Evolutionary conservation across 306 rosid species (phyloP).

Genomic region (Delonix regia): DNA sequence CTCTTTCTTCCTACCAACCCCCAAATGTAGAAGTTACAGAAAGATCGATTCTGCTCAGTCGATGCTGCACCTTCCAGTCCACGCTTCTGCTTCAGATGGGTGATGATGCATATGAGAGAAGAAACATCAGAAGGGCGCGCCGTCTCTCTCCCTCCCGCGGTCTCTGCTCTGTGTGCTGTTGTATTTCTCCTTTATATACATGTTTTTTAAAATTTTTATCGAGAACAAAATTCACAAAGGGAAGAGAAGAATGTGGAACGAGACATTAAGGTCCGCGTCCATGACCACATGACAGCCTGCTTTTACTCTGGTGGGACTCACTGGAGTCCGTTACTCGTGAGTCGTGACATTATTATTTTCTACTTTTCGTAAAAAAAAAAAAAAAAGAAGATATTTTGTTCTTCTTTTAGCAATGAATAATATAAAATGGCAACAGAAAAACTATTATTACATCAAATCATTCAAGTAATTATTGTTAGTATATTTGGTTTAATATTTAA

Average conservation of each 20-base stretch:
- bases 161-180: neutral
- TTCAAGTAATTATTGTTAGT: too few relatives aligned
- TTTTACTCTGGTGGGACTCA: constrained; percentile 42
- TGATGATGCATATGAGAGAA: constrained; percentile 8
- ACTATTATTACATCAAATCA: too few relatives aligned
- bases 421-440: too few relatives aligned
- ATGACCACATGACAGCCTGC: constrained; percentile 7
- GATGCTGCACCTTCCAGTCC: constrained; percentile 7
- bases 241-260: too few relatives aligned
- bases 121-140: constrained; percentile 41
- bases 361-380: too few relatives aligned
- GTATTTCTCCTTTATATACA: neutral
- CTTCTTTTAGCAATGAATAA: neutral
- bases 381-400: too few relatives aligned
- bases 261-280: neutral
- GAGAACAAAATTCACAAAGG: neutral
- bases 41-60: constrained; percentile 38
- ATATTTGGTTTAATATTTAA: too few relatives aligned
- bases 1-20: constrained; percentile 1
- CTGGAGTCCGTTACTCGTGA: constrained; percentile 25
- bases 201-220: neutral
- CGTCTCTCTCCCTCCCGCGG: constrained; percentile 6
- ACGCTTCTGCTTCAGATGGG: constrained; percentile 45
- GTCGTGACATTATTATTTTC: neutral
- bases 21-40: constrained; percentile 61